A percentile compares a stretch with the other conserved stretches of the same genome.
Evolutionary conservation across 2,329 filamentous ascomycete genomes (phyloP).

Genomic region (Penicillium sp.): DNA sequence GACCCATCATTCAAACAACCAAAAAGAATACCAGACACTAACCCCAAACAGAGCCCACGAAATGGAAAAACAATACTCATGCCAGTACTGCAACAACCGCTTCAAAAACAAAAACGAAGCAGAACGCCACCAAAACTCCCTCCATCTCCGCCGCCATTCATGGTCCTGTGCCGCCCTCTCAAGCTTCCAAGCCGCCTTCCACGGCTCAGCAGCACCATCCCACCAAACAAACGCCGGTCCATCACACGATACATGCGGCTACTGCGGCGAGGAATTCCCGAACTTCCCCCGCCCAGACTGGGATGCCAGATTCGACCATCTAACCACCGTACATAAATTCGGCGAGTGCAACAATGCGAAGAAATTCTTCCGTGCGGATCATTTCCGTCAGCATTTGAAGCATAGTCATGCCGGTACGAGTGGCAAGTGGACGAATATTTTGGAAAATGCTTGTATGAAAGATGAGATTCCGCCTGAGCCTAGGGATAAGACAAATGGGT

Average conservation of each 20-base stretch:
- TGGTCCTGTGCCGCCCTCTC: slow-evolving; percentile 92
- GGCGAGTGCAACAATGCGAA: slow-evolving; percentile 97
- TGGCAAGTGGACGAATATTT: slow-evolving; percentile 98
- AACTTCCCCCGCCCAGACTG: slow-evolving; percentile 76
- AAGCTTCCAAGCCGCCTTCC: slow-evolving; percentile 78
- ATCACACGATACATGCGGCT: slow-evolving; percentile 76
- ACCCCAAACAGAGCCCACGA: slow-evolving; percentile 68
- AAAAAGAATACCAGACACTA: not conserved
- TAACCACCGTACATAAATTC: slow-evolving; percentile 93
- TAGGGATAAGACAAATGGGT: slow-evolving; percentile 16
- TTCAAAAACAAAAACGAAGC: slow-evolving; percentile 99
- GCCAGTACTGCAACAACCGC: slow-evolving; percentile 85
- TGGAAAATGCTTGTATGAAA: slow-evolving; percentile 95
- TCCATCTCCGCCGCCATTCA: slow-evolving; percentile 87
- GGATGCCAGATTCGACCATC: slow-evolving; percentile 80
- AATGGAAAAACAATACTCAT: slow-evolving; percentile 95
- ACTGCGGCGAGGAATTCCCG: slow-evolving; percentile 89
- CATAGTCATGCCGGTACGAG: slow-evolving; percentile 95
- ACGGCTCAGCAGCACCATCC: slow-evolving; percentile 64
- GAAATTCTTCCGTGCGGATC: slow-evolving; percentile 96
- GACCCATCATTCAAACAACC: not conserved
- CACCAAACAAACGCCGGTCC: slow-evolving; percentile 37
- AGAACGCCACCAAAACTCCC: slow-evolving; percentile 91
- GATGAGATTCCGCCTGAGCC: slow-evolving; percentile 60
- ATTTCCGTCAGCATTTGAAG: slow-evolving; percentile 97